Evolutionary conservation across 345 rosid species (phyloP).

Genomic region (Gossypium thurberi): DNA sequence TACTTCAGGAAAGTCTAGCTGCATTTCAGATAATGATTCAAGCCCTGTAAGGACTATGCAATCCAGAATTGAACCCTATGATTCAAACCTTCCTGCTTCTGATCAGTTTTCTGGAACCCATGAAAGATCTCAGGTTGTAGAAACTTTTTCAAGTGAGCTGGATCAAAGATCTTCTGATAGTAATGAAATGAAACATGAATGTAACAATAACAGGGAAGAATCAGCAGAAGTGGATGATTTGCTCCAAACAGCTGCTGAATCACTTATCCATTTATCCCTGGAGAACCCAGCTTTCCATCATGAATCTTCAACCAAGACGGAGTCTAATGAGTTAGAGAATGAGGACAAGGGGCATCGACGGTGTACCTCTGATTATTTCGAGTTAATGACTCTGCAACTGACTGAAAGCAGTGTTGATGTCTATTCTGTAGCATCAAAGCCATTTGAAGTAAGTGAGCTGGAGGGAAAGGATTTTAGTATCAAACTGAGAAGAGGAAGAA

Average conservation of each 20-base stretch:
- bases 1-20: conserved; percentile 26
- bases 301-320: conserved; percentile 5
- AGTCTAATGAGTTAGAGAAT: conserved; percentile 18
- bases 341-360: conserved; percentile 25
- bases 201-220: conserved; percentile 20
- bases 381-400: conserved; percentile 43
- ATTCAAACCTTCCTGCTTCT: conserved; percentile 3
- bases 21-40: conserved; percentile 30
- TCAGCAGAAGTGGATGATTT: conserved; percentile 23
- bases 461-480: conserved; percentile 41
- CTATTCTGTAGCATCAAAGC: conserved; percentile 47
- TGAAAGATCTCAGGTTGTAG: conserved; percentile 14
- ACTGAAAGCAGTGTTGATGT: conserved; percentile 43
- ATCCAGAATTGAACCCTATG: conserved; percentile 6
- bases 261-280: conserved; percentile 40
- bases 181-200: conserved; percentile 6
- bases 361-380: conserved; percentile 53
- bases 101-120: conserved; percentile 15
- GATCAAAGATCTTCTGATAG: conserved; percentile 18
- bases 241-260: conserved; percentile 55
- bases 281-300: conserved; percentile 19
- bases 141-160: conserved; percentile 17
- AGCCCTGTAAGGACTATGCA: conserved; percentile 21
- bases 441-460: conserved; percentile 32
- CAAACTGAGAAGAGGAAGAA: conserved; percentile 69